Conservation (phyloP, 2,329 filamentous ascomycete genomes). For the Penicillium occitanis region DNA sequence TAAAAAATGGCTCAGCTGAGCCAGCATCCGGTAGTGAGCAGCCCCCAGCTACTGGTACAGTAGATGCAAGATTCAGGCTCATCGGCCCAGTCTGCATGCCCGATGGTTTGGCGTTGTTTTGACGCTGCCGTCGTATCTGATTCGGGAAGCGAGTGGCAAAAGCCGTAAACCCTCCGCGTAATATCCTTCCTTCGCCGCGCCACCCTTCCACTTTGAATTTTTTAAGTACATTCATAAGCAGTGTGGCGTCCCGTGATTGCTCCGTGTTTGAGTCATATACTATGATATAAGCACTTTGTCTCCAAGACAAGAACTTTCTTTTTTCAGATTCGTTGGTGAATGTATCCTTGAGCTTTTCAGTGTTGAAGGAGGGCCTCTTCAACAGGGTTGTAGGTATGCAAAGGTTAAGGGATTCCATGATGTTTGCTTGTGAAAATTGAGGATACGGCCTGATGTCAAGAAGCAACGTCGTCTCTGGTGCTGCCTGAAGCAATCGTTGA, state of each 20-base stretch:
- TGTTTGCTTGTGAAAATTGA: constrained; percentile 72
- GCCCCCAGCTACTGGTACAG: constrained; percentile 82
- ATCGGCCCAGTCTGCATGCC: constrained; percentile 54
- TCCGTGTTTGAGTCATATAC: constrained; percentile 81
- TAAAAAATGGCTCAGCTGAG: constrained; percentile 84
- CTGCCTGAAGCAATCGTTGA: constrained; percentile 56
- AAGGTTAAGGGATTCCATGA: constrained; percentile 80
- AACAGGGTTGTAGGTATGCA: constrained; percentile 93
- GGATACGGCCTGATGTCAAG: constrained; percentile 85
- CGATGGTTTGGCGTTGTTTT: constrained; percentile 29
- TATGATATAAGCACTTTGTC: constrained; percentile 69
- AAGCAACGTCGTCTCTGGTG: constrained; percentile 61
- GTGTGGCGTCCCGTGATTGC: constrained; percentile 75
- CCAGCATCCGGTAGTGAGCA: constrained; percentile 73
- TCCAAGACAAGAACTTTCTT: constrained; percentile 74
- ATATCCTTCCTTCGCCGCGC: constrained; percentile 68
- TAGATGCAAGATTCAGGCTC: constrained; percentile 51
- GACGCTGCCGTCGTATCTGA: constrained; percentile 31
- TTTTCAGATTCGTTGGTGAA: constrained; percentile 73
- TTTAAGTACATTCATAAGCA: constrained; percentile 82
- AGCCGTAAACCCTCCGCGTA: constrained; percentile 77
- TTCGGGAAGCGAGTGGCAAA: constrained; percentile 68
- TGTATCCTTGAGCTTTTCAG: constrained; percentile 82
- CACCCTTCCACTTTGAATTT: constrained; percentile 89
- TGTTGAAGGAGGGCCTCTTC: constrained; percentile 85